A percentile compares a stretch with the other conserved stretches of the same genome.
phyloP scores from a whole-genome alignment of 352 stramenopile genomes.

The Phytophthora parvispora region DNA sequence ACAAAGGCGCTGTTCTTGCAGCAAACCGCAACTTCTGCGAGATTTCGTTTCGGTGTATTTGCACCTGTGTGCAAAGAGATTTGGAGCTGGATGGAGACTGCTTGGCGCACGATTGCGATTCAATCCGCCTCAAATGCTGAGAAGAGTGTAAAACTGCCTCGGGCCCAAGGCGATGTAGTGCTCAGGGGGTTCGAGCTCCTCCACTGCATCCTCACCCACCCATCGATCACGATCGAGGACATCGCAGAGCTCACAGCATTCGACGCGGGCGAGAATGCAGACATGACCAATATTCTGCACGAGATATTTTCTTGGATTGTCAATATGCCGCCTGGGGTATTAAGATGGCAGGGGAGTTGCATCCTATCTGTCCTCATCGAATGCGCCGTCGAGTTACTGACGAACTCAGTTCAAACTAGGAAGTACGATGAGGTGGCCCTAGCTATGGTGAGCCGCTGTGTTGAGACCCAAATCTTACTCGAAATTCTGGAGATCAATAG shows the following conservation, averaged over 20 bases:
- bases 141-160: neutral
- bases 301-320: constrained; percentile 18
- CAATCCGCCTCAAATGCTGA: neutral
- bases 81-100: constrained; percentile 36
- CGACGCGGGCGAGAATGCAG: neutral
- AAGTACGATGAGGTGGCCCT: constrained; percentile 19
- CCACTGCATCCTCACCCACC: constrained; percentile 18
- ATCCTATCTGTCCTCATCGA: constrained; percentile 10
- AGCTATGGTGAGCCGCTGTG: constrained; percentile 15
- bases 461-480: constrained; percentile 5
- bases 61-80: constrained; percentile 26
- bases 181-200: constrained; percentile 16
- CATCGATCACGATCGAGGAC: constrained; percentile 20
- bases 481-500: constrained; percentile 11
- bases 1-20: constrained; percentile 22
- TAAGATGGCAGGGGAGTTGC: neutral
- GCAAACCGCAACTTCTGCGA: constrained; percentile 11
- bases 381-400: neutral
- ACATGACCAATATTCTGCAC: constrained; percentile 12
- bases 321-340: neutral
- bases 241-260: constrained; percentile 26
- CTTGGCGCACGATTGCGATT: constrained; percentile 12
- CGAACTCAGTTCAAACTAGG: constrained; percentile 8
- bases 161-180: constrained; percentile 20
- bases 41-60: constrained; percentile 10